A percentile compares a stretch with the other conserved stretches of the same genome.
Conservation (phyloP, 345 rosid species). For the Corchorus capsularis region DNA sequence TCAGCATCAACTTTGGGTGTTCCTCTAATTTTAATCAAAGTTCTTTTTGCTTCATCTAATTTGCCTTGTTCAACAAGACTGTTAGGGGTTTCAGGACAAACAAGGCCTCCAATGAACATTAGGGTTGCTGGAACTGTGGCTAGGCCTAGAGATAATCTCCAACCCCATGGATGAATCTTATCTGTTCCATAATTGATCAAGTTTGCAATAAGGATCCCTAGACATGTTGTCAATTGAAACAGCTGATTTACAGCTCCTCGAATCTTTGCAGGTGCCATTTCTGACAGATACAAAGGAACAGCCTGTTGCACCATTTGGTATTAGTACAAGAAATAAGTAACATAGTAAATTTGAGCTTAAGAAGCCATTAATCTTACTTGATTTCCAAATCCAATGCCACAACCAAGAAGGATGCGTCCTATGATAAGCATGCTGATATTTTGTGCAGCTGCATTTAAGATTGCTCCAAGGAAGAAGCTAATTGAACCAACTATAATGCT, state of each 20-base stretch:
- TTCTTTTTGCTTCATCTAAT: slow-evolving; percentile 57
- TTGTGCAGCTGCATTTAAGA: slow-evolving; percentile 64
- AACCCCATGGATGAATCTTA: slow-evolving; percentile 86
- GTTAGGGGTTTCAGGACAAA: slow-evolving; percentile 78
- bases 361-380: slow-evolving; percentile 44
- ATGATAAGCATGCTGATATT: slow-evolving; percentile 69
- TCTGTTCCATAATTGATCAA: slow-evolving; percentile 69
- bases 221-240: slow-evolving; percentile 83
- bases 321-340: not conserved
- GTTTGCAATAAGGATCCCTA: slow-evolving; percentile 77
- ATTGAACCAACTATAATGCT: slow-evolving; percentile 76
- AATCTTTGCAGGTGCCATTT: slow-evolving; percentile 87
- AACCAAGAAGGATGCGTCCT: slow-evolving; percentile 73
- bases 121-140: slow-evolving; percentile 62
- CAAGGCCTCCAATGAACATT: slow-evolving; percentile 70
- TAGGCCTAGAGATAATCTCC: slow-evolving; percentile 79
- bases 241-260: slow-evolving; percentile 82
- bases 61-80: slow-evolving; percentile 83
- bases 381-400: slow-evolving; percentile 87
- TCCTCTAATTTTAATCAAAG: slow-evolving; percentile 68
- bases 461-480: slow-evolving; percentile 78
- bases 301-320: slow-evolving; percentile 45
- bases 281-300: slow-evolving; percentile 83
- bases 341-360: not conserved
- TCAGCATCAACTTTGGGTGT: slow-evolving; percentile 70